Percentiles rank a stretch among this genome's conserved stretches.
Evolutionary conservation across 257 asterid genomes (phyloP).

Genomic region (Solanum chiquidenum): DNA sequence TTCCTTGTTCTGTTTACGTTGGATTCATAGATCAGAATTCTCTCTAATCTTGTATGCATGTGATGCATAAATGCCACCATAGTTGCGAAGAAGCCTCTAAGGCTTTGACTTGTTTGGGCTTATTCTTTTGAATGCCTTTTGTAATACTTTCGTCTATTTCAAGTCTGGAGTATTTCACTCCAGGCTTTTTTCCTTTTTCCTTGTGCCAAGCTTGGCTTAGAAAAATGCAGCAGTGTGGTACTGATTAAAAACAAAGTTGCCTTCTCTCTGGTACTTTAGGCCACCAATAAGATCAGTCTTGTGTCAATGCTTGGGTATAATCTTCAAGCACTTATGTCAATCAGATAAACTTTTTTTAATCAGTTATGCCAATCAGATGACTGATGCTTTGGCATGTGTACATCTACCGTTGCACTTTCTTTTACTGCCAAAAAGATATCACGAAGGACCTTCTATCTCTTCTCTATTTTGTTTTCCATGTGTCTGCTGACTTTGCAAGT

Average conservation of each 20-base stretch:
- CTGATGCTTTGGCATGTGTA: neutral
- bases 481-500: neutral
- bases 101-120: neutral
- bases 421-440: too few relatives aligned
- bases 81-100: neutral
- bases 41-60: neutral
- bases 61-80: neutral
- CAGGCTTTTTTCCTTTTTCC: neutral
- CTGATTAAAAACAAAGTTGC: neutral
- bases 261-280: neutral
- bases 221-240: neutral
- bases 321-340: neutral
- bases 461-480: neutral
- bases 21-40: neutral
- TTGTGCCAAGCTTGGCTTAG: neutral
- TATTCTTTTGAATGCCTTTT: neutral
- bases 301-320: neutral
- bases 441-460: neutral
- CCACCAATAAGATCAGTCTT: neutral
- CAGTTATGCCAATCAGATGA: neutral
- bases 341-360: neutral
- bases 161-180: neutral
- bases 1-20: neutral
- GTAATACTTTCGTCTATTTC: neutral
- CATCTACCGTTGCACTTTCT: neutral